Percentiles rank a stretch among this genome's conserved stretches.
These are phyloP conservation scores for Lentinula raphanica DNA, from an alignment of 768 basidiomycete genomes.

Conservation along the genomic window DNA sequence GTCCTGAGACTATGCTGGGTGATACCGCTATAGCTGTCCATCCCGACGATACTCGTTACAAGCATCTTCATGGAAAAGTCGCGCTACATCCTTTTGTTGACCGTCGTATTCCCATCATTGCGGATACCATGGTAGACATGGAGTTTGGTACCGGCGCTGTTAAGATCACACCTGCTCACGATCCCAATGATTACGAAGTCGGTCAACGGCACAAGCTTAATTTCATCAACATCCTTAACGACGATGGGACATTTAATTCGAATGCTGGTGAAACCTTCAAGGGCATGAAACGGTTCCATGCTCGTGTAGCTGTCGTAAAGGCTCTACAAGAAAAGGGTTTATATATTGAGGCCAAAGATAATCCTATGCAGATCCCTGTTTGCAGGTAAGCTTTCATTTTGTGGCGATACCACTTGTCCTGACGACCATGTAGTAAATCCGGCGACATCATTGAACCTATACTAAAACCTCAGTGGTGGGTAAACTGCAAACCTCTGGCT, in stretches of 20 bases:
- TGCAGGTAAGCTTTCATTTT: conserved; percentile 56
- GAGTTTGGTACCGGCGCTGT: conserved; percentile 97
- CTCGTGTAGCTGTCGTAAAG: conserved; percentile 76
- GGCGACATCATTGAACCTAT: conserved; percentile 95
- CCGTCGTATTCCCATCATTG: conserved; percentile 82
- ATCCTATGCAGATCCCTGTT: conserved; percentile 94
- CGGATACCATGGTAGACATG: conserved; percentile 88
- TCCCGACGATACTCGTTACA: conserved; percentile 88
- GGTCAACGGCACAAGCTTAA: conserved; percentile 82
- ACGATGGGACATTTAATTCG: conserved; percentile 92
- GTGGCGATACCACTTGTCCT: not conserved
- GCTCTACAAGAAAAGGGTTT: conserved; percentile 78
- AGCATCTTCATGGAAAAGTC: conserved; percentile 93
- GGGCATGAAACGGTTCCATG: conserved; percentile 99
- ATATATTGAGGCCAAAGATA: conserved; percentile 89
- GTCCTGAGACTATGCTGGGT: conserved; percentile 98
- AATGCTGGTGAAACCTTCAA: conserved; percentile 80
- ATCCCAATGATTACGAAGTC: conserved; percentile 95
- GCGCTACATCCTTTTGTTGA: conserved; percentile 84
- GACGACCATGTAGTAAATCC: conserved; percentile 61
- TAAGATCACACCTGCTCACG: conserved; percentile 98
- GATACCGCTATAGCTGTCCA: conserved; percentile 97
- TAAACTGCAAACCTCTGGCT: conserved; percentile 86
- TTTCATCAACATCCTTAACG: conserved; percentile 93
- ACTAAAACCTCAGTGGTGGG: conserved; percentile 99